Evolutionary conservation across 768 basidiomycete species (phyloP), one percentile per base, ranked within the genome.

Genomic region (Lactarius akahatsu): DNA sequence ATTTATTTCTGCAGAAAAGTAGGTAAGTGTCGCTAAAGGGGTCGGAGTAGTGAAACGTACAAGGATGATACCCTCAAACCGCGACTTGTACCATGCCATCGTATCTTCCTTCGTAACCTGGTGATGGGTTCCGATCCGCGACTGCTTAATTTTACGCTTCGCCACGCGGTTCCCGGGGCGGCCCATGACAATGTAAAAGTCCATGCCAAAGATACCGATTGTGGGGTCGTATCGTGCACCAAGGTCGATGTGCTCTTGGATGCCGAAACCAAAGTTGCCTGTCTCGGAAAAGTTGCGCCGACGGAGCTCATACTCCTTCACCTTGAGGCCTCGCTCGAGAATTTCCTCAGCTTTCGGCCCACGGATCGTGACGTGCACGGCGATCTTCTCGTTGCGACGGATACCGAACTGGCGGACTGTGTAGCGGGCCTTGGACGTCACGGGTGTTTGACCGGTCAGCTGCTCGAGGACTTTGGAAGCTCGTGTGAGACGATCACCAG

Each of bases 141-240:
- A 85, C 82, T 86, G 91, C 81, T 88, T 89, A 79, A 91, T 86
- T 82, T 91, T 96, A 81, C 96, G 83, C 82, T 86, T 86, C 72
- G 95, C 88, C 55, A 99, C 92, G 68, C 96, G 91, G 73, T 82
- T 86, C 72, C 96, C 96, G 60, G 96, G 94, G 73, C 96, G 88
- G 72, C 94, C 95, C 95, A 99, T 96, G 67, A 96, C 94, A 72
- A 92, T 91, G 76, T 88, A 96, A 82, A 99, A 98, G 82, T 99
- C 96, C 96, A 98, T 98, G 71, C 96, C 96, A 77, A 98, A 98
- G 79, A 98, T 98, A 87, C 96, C 96, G 75, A 99, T 98, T 75
- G 86, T 85, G 69, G 96, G 96, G 79, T 99, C 96, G 81, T 99
- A 99, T 76, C 96, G 88, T 74, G 96, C 96, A 76, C 96, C 96